Base-by-base conservation (phyloP, 441 rosid genomes). In the Pelargonium citronellum region DNA sequence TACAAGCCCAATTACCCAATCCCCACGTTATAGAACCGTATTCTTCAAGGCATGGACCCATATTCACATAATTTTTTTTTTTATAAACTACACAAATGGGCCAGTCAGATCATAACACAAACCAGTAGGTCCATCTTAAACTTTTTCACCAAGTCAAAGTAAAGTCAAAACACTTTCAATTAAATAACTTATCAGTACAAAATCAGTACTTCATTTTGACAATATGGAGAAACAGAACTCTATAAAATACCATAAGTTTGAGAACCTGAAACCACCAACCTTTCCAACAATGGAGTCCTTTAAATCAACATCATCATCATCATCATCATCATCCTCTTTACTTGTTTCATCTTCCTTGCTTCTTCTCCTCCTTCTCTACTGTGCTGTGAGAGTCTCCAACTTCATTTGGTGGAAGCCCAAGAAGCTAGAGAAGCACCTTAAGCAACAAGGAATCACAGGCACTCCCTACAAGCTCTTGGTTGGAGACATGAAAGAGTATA, bases 381-480 rank as follows among this genome's bases (percentile, higher is more conserved):
- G 75, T 7, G 68, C 57, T 55, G 71, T 57, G 4, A 79, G 62
- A 73, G 61, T 66, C 65, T 71, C 39, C 30, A 46, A 75, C 72
- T 78, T 79, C 57, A 55, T 81, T 73, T 83, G 85, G 87, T 77
- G 70, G 81, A 80, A 77, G 39, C 87, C 89, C 47, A 81, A 74
- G 69, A 58, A 63, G 68, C 72, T 78, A 27, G 79, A 77, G 62
- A 78, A 64, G 71, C 66, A 22, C 8, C 22, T 82, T n/a, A 78
- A 65, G 77, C 74, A 15, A 41, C 83, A 80, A 67, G 82, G 86
- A 20, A 71, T 82, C 15, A 24, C 46, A 71, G 87, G 86, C 71
- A 80, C 74, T 10, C 51, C 79, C 5, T 76, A 80, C 74, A 83
- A 72, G 30, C 73, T 74, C 13, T 49, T 79, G 61, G 37, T 76